phyloP scores from a whole-genome alignment of 768 basidiomycete genomes.

The Pisolithus albus region DNA sequence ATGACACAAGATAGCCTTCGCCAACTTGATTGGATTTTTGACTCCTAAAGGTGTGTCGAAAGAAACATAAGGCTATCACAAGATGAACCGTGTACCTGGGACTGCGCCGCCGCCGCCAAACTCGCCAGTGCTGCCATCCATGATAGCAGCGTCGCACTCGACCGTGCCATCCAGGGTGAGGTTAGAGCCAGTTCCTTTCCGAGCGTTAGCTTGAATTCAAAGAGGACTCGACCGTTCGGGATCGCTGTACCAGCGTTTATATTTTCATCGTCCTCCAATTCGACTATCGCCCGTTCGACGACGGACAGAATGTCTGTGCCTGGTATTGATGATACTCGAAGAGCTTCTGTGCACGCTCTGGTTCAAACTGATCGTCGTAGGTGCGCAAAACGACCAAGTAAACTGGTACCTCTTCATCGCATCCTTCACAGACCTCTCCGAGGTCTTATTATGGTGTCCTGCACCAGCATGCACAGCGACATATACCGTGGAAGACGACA shows the following conservation, averaged over 20 bases:
- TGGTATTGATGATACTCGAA: constrained; percentile 16
- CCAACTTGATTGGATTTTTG: constrained; percentile 62
- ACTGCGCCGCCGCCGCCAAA: constrained; percentile 76
- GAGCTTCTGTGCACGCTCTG: constrained; percentile 49
- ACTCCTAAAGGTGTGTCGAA: constrained; percentile 37
- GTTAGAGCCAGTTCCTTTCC: constrained; percentile 68
- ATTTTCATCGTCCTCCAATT: constrained; percentile 58
- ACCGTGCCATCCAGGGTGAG: constrained; percentile 66
- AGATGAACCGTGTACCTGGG: constrained; percentile 38
- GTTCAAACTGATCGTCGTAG: constrained; percentile 1
- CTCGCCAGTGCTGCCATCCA: constrained; percentile 40
- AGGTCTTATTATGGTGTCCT: constrained; percentile 46
- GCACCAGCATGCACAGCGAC: constrained; percentile 77
- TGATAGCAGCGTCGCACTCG: constrained; percentile 78
- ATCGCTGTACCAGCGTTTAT: constrained; percentile 59
- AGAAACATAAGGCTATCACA: not conserved
- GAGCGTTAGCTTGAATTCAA: not conserved
- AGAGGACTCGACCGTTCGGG: not conserved
- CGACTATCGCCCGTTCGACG: constrained; percentile 47
- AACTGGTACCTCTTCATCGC: constrained; percentile 47
- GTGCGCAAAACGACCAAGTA: not conserved
- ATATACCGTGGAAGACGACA: constrained; percentile 25
- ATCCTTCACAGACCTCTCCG: constrained; percentile 48
- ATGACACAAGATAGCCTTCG: constrained; percentile 50
- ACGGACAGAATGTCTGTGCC: constrained; percentile 33